Percentiles rank a stretch among this genome's conserved stretches.
Conservation (phyloP, 2,329 filamentous ascomycete genomes). For the Coniochaeta prunicola region DNA sequence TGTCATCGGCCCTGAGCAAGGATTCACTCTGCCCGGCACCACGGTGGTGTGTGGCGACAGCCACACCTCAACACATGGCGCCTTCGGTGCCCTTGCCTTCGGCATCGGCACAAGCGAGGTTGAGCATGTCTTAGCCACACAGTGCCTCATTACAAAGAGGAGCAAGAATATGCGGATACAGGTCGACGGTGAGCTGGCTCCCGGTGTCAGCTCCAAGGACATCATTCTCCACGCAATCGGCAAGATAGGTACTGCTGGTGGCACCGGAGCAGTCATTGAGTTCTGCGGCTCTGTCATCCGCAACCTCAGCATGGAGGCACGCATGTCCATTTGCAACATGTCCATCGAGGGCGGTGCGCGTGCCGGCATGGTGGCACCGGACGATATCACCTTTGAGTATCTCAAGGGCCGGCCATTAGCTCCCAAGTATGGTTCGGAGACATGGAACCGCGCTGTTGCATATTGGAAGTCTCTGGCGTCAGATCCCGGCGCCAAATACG, state of each 20-base stretch:
- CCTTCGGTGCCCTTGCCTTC: conserved; percentile 89
- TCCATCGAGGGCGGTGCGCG: conserved; percentile 92
- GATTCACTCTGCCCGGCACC: conserved; percentile 94
- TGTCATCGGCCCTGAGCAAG: conserved; percentile 96
- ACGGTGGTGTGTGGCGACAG: conserved; percentile 97
- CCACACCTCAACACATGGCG: conserved; percentile 96
- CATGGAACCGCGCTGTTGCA: conserved; percentile 81
- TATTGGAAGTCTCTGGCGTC: conserved; percentile 87
- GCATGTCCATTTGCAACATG: conserved; percentile 99
- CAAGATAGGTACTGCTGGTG: conserved; percentile 88
- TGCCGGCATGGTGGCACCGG: conserved; percentile 94
- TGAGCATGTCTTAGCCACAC: conserved; percentile 94
- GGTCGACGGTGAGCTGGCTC: conserved; percentile 81
- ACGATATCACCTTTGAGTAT: conserved; percentile 91
- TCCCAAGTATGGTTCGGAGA: conserved; percentile 72
- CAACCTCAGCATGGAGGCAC: conserved; percentile 84
- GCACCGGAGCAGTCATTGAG: conserved; percentile 91
- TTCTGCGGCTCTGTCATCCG: conserved; percentile 95
- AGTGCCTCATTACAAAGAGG: conserved; percentile 87
- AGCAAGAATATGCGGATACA: conserved; percentile 99
- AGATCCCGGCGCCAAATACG: conserved; percentile 83
- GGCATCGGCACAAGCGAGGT: conserved; percentile 98
- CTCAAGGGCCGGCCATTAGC: conserved; percentile 86
- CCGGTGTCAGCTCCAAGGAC: conserved; percentile 94
- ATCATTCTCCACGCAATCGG: conserved; percentile 91